Conservation (phyloP, 306 rosid genomes). For the Begonia loranthoides region DNA sequence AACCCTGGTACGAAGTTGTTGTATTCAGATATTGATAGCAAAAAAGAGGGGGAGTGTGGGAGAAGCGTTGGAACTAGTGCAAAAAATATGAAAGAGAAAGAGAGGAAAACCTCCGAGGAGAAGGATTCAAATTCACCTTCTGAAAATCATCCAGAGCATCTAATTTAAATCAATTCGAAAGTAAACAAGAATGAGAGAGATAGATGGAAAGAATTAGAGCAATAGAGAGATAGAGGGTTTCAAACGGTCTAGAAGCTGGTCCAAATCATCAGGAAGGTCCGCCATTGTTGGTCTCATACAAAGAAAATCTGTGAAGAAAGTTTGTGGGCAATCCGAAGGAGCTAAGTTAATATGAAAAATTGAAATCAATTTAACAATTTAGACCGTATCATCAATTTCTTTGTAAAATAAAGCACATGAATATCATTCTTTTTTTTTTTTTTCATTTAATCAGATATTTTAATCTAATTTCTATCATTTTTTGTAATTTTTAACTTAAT, state of each 20-base stretch:
- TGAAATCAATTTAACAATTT: too few species aligned
- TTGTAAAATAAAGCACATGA: too few species aligned
- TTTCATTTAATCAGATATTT: too few species aligned
- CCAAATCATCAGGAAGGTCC: conserved; percentile 47
- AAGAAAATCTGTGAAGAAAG: too few species aligned
- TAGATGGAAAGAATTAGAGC: background rate
- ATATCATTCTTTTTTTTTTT: too few species aligned
- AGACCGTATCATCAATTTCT: too few species aligned
- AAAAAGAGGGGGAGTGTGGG: background rate
- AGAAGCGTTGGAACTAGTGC: too few species aligned
- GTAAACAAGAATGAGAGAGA: background rate
- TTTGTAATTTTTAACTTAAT: too few species aligned
- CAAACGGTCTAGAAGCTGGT: conserved; percentile 79
- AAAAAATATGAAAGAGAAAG: background rate
- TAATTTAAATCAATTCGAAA: conserved; percentile 9
- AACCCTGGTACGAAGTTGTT: conserved; percentile 25
- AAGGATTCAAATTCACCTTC: conserved; percentile 44
- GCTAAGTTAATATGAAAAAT: too few species aligned
- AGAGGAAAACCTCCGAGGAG: conserved; percentile 30
- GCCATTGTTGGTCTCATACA: conserved; percentile 25
- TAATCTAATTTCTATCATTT: too few species aligned
- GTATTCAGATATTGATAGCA: background rate
- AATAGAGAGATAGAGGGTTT: background rate
- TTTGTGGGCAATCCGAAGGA: too few species aligned
- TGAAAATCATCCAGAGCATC: conserved; percentile 96